Evolutionary conservation across 139 green algal species (phyloP), one percentile per base, ranked within the genome.

Genomic region (Spirogloea muscicola): DNA sequence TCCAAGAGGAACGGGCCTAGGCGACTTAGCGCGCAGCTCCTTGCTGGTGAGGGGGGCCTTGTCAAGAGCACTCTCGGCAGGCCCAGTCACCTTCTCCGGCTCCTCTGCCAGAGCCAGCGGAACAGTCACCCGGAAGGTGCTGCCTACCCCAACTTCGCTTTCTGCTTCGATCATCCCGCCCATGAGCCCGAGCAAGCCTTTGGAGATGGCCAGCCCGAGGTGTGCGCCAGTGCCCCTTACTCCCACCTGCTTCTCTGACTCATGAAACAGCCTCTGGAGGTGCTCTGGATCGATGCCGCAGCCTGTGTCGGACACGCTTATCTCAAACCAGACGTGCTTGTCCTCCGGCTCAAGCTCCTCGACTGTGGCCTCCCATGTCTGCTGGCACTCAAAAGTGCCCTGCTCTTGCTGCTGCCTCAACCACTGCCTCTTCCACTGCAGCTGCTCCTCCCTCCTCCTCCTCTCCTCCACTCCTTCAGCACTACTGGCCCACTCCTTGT

Each of bases 101-200:
- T 29, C 57, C 25, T 29, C 31, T 3, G 57, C 5, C 33, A 21
- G 65, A 29, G 66, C 43, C 25, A 74, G 42, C 3, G 65, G 65
- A 10, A 74, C 2, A 16, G 66, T 21, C 21, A 68, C 39, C n/a
- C 34, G 49, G 51, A 70, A 71, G 29, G 60, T 48, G 43, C 38
- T 70, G 9, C 68, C 68, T 25, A 52, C 38, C 34, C 27, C 33
- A 27, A 70, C 31, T 34, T 76, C 55, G 39, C 29, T 72, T 52
- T 76, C 33, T 10, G 49, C 59, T 21, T 34, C 34, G 9, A 76
- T 71, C 39, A 62, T 74, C 3, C 86, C 85, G 49, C 86, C 85
- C 82, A 92, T 90, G 2, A 82, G 61, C 44, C 82, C 72, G 3
- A 86, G 76, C 21, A 91, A 78, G 33, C 51, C 51, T 1, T 64